Conservation (phyloP, 1,284 basidiomycete genomes). For the Cryptococcus floricola region DNA sequence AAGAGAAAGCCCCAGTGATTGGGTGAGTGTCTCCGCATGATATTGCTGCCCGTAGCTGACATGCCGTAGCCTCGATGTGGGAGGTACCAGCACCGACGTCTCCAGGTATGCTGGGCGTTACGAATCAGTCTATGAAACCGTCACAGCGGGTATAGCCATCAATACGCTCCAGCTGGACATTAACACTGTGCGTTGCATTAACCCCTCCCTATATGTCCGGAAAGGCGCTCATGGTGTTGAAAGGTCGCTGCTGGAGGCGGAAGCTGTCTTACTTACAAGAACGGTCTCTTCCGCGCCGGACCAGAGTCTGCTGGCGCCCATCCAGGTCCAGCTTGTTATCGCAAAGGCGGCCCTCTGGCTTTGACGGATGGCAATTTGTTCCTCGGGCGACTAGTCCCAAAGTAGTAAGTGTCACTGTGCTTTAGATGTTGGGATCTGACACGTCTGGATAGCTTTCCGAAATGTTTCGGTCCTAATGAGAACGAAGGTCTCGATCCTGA, state of each 20-base stretch:
- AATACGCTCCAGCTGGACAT: constrained; percentile 83
- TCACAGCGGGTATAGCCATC: constrained; percentile 83
- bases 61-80: constrained; percentile 56
- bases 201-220: not conserved
- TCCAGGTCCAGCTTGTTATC: constrained; percentile 77
- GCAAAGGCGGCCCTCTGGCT: constrained; percentile 77
- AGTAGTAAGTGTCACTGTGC: constrained; percentile 49
- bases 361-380: constrained; percentile 83
- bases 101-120: constrained; percentile 80
- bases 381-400: constrained; percentile 74
- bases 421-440: not conserved
- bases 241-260: constrained; percentile 72
- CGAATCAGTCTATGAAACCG: constrained; percentile 85
- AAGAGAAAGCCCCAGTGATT: constrained; percentile 30
- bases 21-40: constrained; percentile 24
- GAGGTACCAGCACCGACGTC: constrained; percentile 87
- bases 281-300: constrained; percentile 76
- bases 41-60: not conserved
- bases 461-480: constrained; percentile 82
- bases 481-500: constrained; percentile 72
- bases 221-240: not conserved
- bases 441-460: constrained; percentile 57
- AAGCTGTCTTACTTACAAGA: constrained; percentile 72
- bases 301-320: constrained; percentile 74
- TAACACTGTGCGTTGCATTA: constrained; percentile 57